Conservation (phyloP, 148 eudicot species). For the Silene conica region DNA sequence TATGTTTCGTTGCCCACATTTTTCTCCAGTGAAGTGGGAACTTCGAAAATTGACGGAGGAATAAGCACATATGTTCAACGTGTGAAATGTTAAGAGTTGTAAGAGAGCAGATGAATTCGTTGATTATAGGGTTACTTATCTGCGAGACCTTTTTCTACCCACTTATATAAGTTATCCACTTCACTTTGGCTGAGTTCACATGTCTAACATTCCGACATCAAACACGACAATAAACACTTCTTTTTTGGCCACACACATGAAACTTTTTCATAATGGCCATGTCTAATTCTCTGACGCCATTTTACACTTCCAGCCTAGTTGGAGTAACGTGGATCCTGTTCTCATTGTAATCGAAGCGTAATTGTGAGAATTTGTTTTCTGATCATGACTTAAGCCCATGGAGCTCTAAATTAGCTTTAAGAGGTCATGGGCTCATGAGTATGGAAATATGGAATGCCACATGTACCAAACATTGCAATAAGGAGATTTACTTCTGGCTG, state of each 20-base stretch:
- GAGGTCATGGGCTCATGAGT: not conserved
- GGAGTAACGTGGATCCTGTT: not conserved
- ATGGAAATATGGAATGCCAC: not conserved
- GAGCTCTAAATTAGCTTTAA: not conserved
- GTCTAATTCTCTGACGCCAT: too few species aligned
- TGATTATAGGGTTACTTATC: not conserved
- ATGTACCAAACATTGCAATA: too few species aligned
- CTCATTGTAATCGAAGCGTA: not conserved
- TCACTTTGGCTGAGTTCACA: not conserved
- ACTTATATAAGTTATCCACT: not conserved
- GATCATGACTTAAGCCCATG: not conserved
- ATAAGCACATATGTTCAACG: not conserved
- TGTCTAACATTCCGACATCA: not conserved
- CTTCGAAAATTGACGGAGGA: not conserved
- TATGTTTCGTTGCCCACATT: not conserved
- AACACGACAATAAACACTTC: not conserved
- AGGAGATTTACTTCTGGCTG: not conserved
- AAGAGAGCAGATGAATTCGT: not conserved
- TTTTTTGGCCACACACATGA: not conserved
- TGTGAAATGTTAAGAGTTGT: not conserved
- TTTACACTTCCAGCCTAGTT: too few species aligned
- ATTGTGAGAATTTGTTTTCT: not conserved
- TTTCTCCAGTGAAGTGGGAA: not conserved
- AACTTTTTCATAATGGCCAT: not conserved
- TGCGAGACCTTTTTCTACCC: not conserved